A percentile compares a stretch with the other conserved stretches of the same genome.
Conservation (phyloP, 1,139 yeast genomes). For the Candida pseudoviswanathii region DNA sequence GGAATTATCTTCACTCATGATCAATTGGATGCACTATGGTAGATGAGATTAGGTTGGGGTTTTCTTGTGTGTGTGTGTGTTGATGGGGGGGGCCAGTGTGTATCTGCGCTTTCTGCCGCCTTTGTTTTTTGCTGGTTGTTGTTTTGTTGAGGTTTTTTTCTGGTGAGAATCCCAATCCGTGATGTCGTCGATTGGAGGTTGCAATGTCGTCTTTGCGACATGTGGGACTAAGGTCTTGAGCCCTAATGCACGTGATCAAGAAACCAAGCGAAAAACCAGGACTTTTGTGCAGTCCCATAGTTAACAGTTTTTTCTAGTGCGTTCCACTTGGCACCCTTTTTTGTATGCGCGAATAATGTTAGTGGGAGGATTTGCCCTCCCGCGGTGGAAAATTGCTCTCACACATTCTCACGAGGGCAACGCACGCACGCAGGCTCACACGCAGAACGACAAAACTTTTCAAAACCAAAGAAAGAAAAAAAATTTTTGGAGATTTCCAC, state of each 20-base stretch:
- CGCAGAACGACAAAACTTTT: background rate
- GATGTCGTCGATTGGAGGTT: background rate
- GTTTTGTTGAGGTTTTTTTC: background rate
- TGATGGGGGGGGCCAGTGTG: background rate
- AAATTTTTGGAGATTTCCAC: slow-evolving; percentile 6
- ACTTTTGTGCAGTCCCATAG: slow-evolving; percentile 5
- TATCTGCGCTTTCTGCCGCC: background rate
- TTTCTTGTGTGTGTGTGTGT: background rate
- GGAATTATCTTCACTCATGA: slow-evolving; percentile 14
- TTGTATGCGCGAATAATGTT: background rate
- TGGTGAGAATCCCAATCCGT: background rate
- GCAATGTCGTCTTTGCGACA: background rate
- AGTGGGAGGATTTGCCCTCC: background rate
- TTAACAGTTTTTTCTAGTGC: background rate
- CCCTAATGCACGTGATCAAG: slow-evolving; percentile 1
- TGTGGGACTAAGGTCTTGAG: background rate
- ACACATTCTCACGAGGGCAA: background rate
- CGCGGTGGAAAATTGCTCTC: background rate
- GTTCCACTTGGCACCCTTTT: background rate
- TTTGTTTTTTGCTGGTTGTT: background rate
- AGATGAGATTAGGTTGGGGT: background rate
- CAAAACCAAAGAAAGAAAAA: slow-evolving; percentile 6
- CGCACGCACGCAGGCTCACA: background rate
- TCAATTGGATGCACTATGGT: background rate
- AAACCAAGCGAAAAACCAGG: background rate